Base-by-base conservation (phyloP, 148 eudicot species). In the Arbutus unedo region DNA sequence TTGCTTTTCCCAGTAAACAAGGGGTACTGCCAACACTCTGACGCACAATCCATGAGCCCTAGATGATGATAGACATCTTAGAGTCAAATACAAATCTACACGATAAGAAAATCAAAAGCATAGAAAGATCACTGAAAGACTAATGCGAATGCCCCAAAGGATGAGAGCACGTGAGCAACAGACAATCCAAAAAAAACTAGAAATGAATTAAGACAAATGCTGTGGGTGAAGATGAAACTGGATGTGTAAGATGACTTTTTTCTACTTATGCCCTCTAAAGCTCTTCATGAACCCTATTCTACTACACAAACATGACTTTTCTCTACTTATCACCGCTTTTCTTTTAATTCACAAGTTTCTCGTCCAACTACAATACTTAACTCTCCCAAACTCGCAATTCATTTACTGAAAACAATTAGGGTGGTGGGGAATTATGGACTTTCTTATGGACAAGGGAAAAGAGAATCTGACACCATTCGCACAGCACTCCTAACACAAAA, bases 31-130 rank as follows among this genome's bases (percentile, higher is more conserved):
- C 97, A 73, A 96, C 99, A 89, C 99, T 96, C 81, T 94, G 99
- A 14, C 99, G 97, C 79, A 96, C 99, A 81, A 96, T 93, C 99
- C 99, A 96, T 82, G 99, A 96, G 50, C 99, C 99, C 99, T 96
- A 87, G 82, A 90, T 51, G 74, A 90, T 56, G 74, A 87, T 59
- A 9, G 66, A 78, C 15, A 83, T 21, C 49, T 59, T 54, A 53
- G 5, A 45, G 19, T 83, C 75, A 67, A 41, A 59, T 16, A 14
- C 19, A 21, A 64, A 60, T 51, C 23, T 23, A 57, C 41, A 53
- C 71, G 71, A 51, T 56, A 78, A 70, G 25, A 53, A 54, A 47
- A 13, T n/a, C 57, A 50, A 43, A 43, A 56, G 18, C 5, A 2
- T 13, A 25, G 48, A 56, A 15, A 74, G 60, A 48, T 23, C 14